Evolutionary conservation across 306 rosid species (phyloP).

Genomic region (Cucurbita maxima): DNA sequence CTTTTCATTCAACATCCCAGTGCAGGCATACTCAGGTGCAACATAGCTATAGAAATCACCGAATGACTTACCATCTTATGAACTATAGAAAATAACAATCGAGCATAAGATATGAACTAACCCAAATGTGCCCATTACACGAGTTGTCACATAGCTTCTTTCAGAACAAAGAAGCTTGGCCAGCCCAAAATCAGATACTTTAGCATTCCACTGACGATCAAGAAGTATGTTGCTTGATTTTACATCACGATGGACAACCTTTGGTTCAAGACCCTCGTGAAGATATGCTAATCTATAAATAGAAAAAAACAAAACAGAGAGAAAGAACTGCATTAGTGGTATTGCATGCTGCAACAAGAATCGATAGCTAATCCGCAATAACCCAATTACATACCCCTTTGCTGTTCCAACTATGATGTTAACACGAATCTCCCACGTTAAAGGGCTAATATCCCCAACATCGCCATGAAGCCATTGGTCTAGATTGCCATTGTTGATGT

Average conservation of each 20-base stretch:
- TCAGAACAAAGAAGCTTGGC: conserved; percentile 87
- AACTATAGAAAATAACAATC: neutral
- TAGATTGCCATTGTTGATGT: conserved; percentile 82
- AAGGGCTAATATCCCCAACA: conserved; percentile 75
- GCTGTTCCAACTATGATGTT: conserved; percentile 76
- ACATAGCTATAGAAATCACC: conserved; percentile 53
- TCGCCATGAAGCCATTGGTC: conserved; percentile 98
- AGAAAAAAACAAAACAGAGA: neutral
- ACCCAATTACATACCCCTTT: conserved; percentile 47
- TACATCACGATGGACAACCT: conserved; percentile 95
- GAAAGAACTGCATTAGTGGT: neutral
- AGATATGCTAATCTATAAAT: conserved; percentile 78
- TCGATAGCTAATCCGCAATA: neutral
- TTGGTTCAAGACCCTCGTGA: conserved; percentile 98
- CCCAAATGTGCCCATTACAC: conserved; percentile 99
- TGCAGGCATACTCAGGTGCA: conserved; percentile 98
- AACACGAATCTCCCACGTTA: conserved; percentile 86
- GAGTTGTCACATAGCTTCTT: conserved; percentile 82
- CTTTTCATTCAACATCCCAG: conserved; percentile 95
- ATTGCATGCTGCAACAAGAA: neutral
- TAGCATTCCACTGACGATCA: conserved; percentile 82
- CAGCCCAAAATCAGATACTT: conserved; percentile 96
- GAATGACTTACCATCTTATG: neutral
- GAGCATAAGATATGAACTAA: conserved; percentile 25
- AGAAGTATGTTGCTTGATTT: conserved; percentile 87